Percentiles rank a stretch among this genome's conserved stretches.
Conservation (phyloP, 495 filamentous ascomycete genomes). For the Aspergillus asperescens region DNA sequence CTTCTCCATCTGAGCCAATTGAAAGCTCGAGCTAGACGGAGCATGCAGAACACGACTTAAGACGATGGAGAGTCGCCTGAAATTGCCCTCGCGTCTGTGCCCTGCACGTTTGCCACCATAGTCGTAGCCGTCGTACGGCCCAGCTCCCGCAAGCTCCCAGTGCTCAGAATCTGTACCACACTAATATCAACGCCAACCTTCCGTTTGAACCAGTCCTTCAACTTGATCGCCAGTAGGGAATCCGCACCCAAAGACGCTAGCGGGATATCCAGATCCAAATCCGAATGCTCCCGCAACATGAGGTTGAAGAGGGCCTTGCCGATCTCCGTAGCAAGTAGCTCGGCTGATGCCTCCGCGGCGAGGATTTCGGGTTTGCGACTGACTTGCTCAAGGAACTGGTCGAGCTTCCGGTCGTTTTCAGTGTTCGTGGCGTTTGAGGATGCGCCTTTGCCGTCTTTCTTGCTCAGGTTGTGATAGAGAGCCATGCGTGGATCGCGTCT, state of each 20-base stretch:
- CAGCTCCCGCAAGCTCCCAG: background rate
- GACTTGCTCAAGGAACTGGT: background rate
- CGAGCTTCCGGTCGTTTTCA: background rate
- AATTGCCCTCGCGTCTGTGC: background rate
- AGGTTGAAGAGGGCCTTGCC: background rate
- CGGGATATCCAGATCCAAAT: background rate
- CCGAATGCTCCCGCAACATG: background rate
- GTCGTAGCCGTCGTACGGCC: background rate
- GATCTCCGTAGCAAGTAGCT: background rate
- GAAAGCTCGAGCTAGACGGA: too few species aligned
- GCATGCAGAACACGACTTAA: background rate
- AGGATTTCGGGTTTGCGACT: background rate
- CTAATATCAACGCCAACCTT: background rate
- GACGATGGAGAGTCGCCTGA: background rate
- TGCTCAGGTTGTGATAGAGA: background rate
- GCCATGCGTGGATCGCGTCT: constrained; percentile 2
- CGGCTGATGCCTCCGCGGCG: background rate
- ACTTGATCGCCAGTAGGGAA: constrained; percentile 2
- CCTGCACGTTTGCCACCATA: background rate
- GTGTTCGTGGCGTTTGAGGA: background rate
- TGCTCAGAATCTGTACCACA: background rate
- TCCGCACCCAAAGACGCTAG: background rate
- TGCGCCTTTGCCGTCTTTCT: background rate
- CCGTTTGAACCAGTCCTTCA: background rate
- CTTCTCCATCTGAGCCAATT: too few species aligned